Conservation (phyloP, 31 red algal genomes). For the Porphyra umbilicalis region DNA sequence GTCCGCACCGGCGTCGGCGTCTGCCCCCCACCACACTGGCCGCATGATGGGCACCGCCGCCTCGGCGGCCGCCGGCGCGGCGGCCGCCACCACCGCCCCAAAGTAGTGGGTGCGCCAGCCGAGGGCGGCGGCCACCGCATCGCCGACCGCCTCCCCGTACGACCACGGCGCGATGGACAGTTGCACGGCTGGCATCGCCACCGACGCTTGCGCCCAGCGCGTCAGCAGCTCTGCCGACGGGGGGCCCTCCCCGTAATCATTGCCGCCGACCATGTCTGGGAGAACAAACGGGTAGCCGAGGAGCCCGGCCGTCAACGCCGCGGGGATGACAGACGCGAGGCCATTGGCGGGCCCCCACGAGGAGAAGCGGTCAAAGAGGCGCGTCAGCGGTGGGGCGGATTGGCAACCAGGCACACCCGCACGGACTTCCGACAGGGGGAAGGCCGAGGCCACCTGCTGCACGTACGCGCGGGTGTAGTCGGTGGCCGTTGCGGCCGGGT, state of each 20-base stretch:
- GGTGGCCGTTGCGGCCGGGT: constrained; percentile 28
- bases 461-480: constrained; percentile 64
- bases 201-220: constrained; percentile 68
- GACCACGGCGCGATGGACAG: constrained; percentile 79
- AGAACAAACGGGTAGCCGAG: constrained; percentile 77
- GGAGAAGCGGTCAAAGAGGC: constrained; percentile 77
- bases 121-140: constrained; percentile 19
- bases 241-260: constrained; percentile 60
- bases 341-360: constrained; percentile 59
- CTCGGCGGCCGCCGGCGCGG: constrained; percentile 12
- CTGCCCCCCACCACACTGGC: constrained; percentile 64
- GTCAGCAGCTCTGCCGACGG: constrained; percentile 58
- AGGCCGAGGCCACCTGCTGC: constrained; percentile 25
- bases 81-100: constrained; percentile 18
- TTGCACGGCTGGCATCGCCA: constrained; percentile 78
- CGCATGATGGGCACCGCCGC: constrained; percentile 44
- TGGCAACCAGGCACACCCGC: constrained; percentile 49
- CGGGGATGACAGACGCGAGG: constrained; percentile 64
- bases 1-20: not conserved
- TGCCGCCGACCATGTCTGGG: constrained; percentile 82
- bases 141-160: constrained; percentile 32
- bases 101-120: constrained; percentile 51
- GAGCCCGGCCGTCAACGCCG: constrained; percentile 50
- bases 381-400: constrained; percentile 39
- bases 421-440: constrained; percentile 50